phyloP scores from a whole-genome alignment of 169 alveolate genomes.

The Cryptosporidium baileyi region DNA sequence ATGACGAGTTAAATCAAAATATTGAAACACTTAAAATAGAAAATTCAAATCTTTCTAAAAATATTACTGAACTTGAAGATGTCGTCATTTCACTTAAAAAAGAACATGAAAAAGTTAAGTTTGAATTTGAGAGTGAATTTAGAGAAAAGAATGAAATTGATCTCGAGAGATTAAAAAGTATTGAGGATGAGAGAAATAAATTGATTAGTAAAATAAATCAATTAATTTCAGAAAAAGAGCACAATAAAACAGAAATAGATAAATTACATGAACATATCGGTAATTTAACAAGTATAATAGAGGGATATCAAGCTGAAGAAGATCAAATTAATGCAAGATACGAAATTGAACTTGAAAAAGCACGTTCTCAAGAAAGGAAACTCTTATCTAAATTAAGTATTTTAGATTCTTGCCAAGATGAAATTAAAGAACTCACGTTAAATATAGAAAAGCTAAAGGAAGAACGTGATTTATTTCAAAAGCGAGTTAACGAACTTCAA shows the following conservation, averaged over 20 bases:
- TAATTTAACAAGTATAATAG: conserved; percentile 57
- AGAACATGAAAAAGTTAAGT: neutral
- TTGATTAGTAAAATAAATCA: neutral
- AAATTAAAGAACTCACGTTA: neutral
- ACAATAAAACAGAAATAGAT: conserved; percentile 16
- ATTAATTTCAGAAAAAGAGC: conserved; percentile 16
- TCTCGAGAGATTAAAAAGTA: neutral
- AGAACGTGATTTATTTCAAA: neutral
- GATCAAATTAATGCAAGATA: conserved; percentile 49
- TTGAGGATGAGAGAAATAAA: conserved; percentile 17
- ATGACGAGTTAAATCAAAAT: neutral
- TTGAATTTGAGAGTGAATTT: neutral
- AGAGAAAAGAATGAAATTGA: neutral
- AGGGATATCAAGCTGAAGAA: conserved; percentile 64
- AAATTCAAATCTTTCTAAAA: neutral
- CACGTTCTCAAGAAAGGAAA: conserved; percentile 15
- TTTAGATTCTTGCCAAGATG: conserved; percentile 21
- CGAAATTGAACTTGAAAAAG: conserved; percentile 63
- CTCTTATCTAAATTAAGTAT: neutral
- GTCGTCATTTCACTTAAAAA: neutral
- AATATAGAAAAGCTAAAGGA: neutral
- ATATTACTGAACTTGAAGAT: neutral
- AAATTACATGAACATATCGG: conserved; percentile 19
- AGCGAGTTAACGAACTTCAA: neutral
- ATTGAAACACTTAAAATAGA: neutral